These are phyloP conservation scores for Sapria himalayana DNA, from an alignment of 345 rosid genomes.

Conservation along the genomic window DNA sequence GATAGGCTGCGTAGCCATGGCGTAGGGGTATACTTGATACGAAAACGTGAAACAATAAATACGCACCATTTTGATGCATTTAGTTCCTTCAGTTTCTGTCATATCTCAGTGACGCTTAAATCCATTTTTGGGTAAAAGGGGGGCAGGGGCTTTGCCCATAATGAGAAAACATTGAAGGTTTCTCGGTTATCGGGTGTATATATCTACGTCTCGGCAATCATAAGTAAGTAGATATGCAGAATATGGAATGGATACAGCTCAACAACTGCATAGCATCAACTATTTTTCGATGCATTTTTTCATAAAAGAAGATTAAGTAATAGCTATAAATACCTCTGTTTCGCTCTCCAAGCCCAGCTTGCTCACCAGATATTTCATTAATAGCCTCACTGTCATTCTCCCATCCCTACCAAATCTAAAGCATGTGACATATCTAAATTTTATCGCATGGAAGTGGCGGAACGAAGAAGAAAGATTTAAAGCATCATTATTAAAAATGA, in stretches of 20 bases:
- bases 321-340: conserved; percentile 56
- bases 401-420: too few relatives aligned
- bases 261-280: not conserved
- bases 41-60: conserved; percentile 9
- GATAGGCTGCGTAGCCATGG: too few relatives aligned
- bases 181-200: too few relatives aligned
- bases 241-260: conserved; percentile 7
- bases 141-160: too few relatives aligned
- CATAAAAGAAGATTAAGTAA: conserved; percentile 6
- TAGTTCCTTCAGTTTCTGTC: conserved; percentile 40
- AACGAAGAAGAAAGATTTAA: too few relatives aligned
- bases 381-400: conserved; percentile 71
- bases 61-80: conserved; percentile 11
- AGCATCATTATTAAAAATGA: too few relatives aligned
- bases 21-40: too few relatives aligned
- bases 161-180: too few relatives aligned
- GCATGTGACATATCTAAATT: too few relatives aligned
- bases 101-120: too few relatives aligned
- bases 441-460: too few relatives aligned
- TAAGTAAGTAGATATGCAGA: conserved; percentile 2
- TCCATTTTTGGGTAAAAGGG: too few relatives aligned
- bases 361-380: conserved; percentile 80
- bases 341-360: conserved; percentile 77
- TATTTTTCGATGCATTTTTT: conserved; percentile 3
- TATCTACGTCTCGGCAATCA: conserved; percentile 7